These are phyloP conservation scores for Penicillium verhagenii DNA, from an alignment of 495 filamentous ascomycete species.

Conservation along the genomic window DNA sequence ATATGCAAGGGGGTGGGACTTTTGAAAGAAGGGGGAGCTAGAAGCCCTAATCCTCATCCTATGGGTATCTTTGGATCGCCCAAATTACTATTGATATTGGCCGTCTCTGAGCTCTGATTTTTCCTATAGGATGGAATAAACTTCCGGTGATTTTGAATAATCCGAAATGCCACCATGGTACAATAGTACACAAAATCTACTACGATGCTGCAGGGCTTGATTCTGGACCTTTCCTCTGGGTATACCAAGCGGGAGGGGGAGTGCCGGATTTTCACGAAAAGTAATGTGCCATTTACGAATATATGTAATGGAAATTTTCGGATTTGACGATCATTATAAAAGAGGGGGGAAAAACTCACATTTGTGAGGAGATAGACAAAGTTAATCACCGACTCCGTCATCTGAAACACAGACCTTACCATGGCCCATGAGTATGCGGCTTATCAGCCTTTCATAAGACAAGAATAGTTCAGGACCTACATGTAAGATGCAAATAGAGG, in stretches of 20 bases:
- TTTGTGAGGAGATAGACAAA: no score
- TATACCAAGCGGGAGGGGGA: background rate
- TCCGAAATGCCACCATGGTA: background rate
- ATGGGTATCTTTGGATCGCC: constrained; percentile 5
- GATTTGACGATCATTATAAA: no score
- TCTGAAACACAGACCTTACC: background rate
- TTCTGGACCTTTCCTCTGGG: background rate
- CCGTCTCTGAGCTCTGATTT: background rate
- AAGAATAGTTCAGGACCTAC: background rate
- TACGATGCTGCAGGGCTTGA: background rate
- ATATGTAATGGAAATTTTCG: no score
- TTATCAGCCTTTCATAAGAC: background rate
- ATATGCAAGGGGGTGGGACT: constrained; percentile 23
- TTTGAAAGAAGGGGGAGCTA: constrained; percentile 6
- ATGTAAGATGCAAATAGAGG: no score
- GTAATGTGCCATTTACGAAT: no score
- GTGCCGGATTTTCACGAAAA: background rate
- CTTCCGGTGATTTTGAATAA: background rate
- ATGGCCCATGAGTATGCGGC: background rate
- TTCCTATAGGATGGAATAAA: background rate
- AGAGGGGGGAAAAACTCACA: no score
- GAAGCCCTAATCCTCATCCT: background rate
- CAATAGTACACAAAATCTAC: background rate
- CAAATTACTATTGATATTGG: constrained; percentile 5
- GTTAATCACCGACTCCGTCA: no score